phyloP scores from a whole-genome alignment of 1,139 yeast species.

The Zhuliangozyma parablackwelliae region DNA sequence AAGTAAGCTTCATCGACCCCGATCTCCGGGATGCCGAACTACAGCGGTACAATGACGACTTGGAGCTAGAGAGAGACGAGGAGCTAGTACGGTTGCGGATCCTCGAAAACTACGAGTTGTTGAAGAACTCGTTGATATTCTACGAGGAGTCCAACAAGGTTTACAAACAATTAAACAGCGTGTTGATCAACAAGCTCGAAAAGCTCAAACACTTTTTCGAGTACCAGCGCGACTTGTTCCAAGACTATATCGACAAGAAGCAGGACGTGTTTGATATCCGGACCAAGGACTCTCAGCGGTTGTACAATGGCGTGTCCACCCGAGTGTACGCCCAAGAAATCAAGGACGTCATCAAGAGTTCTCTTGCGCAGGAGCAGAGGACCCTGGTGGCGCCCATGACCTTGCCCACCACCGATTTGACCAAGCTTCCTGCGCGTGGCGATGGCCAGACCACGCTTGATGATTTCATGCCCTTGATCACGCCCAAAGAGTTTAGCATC shows the following conservation, averaged over 20 bases:
- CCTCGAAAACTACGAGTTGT: slow-evolving; percentile 30
- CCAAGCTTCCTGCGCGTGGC: slow-evolving; percentile 1
- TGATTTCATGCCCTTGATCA: slow-evolving; percentile 42
- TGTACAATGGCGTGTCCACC: slow-evolving; percentile 28
- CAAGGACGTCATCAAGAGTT: slow-evolving; percentile 17
- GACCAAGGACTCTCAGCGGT: slow-evolving; percentile 31
- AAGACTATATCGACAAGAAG: slow-evolving; percentile 17
- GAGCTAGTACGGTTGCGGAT: slow-evolving; percentile 33
- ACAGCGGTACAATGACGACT: slow-evolving; percentile 10
- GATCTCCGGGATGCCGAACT: slow-evolving; percentile 30
- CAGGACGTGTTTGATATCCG: slow-evolving; percentile 31
- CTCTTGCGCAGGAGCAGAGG: slow-evolving; percentile 7
- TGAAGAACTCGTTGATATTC: slow-evolving; percentile 29
- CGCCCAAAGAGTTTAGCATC: slow-evolving; percentile 34
- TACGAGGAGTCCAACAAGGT: slow-evolving; percentile 37
- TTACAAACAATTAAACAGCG: slow-evolving; percentile 29
- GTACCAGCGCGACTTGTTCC: slow-evolving; percentile 30
- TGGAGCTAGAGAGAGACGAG: slow-evolving; percentile 25
- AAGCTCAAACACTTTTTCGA: slow-evolving; percentile 40
- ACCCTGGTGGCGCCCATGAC: background rate
- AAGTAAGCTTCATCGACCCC: slow-evolving; percentile 18
- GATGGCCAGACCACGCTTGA: background rate
- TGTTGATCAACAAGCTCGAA: slow-evolving; percentile 31
- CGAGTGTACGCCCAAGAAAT: slow-evolving; percentile 28
- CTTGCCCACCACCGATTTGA: background rate